Base-by-base conservation (phyloP, 495 filamentous ascomycete species). In the Penicillium macrosclerotiorum region DNA sequence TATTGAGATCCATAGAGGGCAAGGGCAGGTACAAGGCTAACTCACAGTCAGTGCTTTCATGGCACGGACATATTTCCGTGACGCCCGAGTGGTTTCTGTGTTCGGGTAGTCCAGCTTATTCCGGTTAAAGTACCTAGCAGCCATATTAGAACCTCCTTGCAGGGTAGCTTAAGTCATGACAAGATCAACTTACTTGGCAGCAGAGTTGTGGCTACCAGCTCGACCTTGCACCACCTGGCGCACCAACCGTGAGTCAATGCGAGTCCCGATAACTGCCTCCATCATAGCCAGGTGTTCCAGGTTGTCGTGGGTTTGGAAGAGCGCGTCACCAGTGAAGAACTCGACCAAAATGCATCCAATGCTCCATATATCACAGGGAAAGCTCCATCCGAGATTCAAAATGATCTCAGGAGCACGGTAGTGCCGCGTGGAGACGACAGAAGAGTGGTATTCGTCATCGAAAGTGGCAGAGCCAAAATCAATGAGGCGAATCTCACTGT, bases 211-310 rank as follows among this genome's bases (percentile, higher is more conserved):
- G 29, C 78, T 83, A 37, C 77, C 85, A 38, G 82, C 74, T 33
- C 83, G 78, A 62, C 76, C 66, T 65, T 75, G 61, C 71, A 78
- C 57, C 75, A 96, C 90, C 54, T 86, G 77, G 49, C 81, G 74
- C 20, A 98, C 83, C 8, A 98, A 75, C 29, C 79, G 76, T 3
- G 74, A 60, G 49, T 97, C 93, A 31, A 98, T 81, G 43, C 78
- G 78, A 5, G 72, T 69, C 17, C 82, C 83, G 56, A 88, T 89
- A 11, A 96, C 90, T 17, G 82, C 79, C 58, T 98, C 91, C 93
- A 98, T 98, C 93, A 98, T 98, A n/a, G 90, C 93, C 34, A 98
- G 72, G 71, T 98, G 93, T 62, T 97, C 93, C 5, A 96, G 79
- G 55, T 97, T 97, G 71, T 98, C 93, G 57, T 97, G 93, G 0